Evolutionary conservation across 768 basidiomycete genomes (phyloP).

Genomic region (Sporobolomyces phaffii): DNA sequence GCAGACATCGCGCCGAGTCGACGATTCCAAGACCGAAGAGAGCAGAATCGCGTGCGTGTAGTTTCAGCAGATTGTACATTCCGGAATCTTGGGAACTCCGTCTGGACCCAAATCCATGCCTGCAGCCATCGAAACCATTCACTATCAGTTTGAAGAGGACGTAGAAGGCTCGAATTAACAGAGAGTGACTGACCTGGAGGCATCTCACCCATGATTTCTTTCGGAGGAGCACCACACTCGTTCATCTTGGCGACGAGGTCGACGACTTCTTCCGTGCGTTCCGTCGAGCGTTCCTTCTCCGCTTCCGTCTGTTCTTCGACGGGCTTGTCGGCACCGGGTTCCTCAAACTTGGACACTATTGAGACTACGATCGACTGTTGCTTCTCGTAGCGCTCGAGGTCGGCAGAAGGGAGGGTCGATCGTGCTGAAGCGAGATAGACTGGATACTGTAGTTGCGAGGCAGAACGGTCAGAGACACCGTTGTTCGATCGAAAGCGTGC

Average conservation of each 20-base stretch:
- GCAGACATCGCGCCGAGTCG: too few relatives aligned
- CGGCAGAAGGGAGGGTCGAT: constrained; percentile 54
- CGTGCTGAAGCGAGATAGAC: constrained; percentile 61
- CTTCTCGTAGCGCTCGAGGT: constrained; percentile 59
- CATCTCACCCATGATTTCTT: constrained; percentile 74
- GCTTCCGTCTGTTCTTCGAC: not conserved
- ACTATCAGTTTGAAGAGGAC: not conserved
- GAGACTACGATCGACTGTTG: constrained; percentile 58
- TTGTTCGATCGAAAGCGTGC: not conserved
- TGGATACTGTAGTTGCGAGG: too few relatives aligned
- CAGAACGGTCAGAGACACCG: too few relatives aligned
- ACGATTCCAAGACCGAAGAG: too few relatives aligned
- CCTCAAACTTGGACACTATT: constrained; percentile 64
- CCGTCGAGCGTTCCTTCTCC: constrained; percentile 45
- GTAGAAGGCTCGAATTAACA: too few relatives aligned
- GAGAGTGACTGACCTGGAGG: constrained; percentile 55
- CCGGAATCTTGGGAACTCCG: constrained; percentile 53
- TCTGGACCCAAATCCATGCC: constrained; percentile 53
- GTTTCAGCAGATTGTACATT: constrained; percentile 21
- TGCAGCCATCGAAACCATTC: not conserved
- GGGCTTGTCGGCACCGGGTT: constrained; percentile 53
- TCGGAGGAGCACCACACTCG: constrained; percentile 66
- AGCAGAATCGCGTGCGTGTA: too few relatives aligned
- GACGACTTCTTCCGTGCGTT: constrained; percentile 53
- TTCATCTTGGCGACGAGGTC: constrained; percentile 81